Base-by-base conservation (phyloP, 2,329 filamentous ascomycete species). In the Alternaria rosae region DNA sequence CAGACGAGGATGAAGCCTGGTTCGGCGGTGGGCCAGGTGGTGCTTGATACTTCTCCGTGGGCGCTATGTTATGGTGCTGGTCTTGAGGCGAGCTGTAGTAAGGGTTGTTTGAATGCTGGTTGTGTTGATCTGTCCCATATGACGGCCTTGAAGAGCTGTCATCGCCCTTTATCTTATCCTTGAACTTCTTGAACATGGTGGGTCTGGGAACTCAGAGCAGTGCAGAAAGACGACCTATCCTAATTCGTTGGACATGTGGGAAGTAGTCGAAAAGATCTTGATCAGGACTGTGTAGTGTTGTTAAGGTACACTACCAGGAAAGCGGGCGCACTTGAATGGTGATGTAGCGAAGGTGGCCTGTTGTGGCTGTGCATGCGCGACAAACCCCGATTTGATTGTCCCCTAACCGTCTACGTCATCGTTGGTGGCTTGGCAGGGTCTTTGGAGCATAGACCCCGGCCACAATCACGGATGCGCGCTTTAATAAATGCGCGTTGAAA, bases 121-220 rank as follows among this genome's bases (percentile, higher is more conserved):
- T 72, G n/a, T 67, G 66, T 41, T 72, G 66, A 23, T 68, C n/a
- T 32, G 69, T 58, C 57, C 66, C 64, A 21, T 67, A 68, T 25
- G 60, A 54, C 5, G 64, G 43, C 10, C 28, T 41, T 21, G 72
- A 64, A 9, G 70, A 51, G 15, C 66, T 67, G 5, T 75, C 70
- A 4, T 76, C 69, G 23, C 69, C 70, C 42, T 74, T 76, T n/a
- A 78, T 53, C 64, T 77, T 78, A 15, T 70, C 71, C 54, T 78
- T 78, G 20, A 77, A 57, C 52, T 78, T 78, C 52, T 76, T 77
- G 65, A 78, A 76, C 75, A 78, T 78, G 38, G 9, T 69, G 54
- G 48, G 26, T 41, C 12, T 32, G 25, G 12, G 5, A 21, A 25
- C 30, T 25, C 2, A 9, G 20, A 9, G 15, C 30, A 23, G 13